Conservation (phyloP, 2,329 filamentous ascomycete genomes). For the Colletotrichum higginsianum region DNA sequence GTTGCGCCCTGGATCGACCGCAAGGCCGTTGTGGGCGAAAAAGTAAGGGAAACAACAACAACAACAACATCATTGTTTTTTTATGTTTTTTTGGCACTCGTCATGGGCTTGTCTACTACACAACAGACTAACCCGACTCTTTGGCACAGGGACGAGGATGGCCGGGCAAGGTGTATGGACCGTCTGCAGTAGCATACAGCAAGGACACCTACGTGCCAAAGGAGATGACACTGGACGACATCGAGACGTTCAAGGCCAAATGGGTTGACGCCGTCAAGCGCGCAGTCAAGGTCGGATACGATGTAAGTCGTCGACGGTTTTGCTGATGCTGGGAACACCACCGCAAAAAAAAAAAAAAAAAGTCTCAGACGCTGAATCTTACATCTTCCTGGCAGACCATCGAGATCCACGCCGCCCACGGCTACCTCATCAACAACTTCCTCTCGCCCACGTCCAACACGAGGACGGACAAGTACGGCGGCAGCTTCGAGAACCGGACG, state of each 20-base stretch:
- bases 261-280: constrained; percentile 69
- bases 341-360: background rate
- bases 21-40: constrained; percentile 66
- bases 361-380: background rate
- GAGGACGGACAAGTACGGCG: constrained; percentile 64
- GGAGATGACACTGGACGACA: constrained; percentile 77
- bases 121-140: background rate
- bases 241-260: constrained; percentile 72
- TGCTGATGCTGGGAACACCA: background rate
- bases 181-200: constrained; percentile 45
- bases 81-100: background rate
- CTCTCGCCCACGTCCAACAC: constrained; percentile 60
- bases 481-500: constrained; percentile 60
- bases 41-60: constrained; percentile 43
- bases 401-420: constrained; percentile 60
- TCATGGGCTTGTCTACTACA: background rate
- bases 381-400: constrained; percentile 14
- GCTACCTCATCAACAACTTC: constrained; percentile 64
- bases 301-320: constrained; percentile 51
- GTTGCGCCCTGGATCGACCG: constrained; percentile 69
- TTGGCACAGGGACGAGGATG: constrained; percentile 52
- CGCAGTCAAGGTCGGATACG: constrained; percentile 75
- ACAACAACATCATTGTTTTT: too few species aligned
- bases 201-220: constrained; percentile 48
- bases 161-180: constrained; percentile 56